These are phyloP conservation scores for Telopea speciosissima DNA, from an alignment of 177 flowering plant species.

Conservation along the genomic window DNA sequence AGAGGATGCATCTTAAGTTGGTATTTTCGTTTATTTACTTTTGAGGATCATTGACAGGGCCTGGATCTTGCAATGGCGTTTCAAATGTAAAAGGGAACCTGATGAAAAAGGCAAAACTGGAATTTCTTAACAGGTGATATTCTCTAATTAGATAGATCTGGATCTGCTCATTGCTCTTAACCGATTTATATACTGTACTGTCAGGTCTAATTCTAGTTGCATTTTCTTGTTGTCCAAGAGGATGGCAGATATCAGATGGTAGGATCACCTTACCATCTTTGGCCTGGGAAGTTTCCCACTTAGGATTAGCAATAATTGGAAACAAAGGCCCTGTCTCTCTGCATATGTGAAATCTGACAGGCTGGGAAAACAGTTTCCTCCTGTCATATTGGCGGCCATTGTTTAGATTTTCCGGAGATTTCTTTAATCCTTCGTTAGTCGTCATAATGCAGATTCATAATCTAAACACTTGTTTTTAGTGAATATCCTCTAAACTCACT, in stretches of 20 bases:
- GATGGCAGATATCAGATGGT: neutral
- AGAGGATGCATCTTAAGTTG: neutral
- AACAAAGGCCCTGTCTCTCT: neutral
- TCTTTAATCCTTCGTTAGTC: neutral
- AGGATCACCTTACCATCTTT: neutral
- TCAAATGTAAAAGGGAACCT: constrained; percentile 58
- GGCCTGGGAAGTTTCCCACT: neutral
- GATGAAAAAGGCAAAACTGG: constrained; percentile 86
- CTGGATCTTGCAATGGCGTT: constrained; percentile 35
- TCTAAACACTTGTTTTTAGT: neutral
- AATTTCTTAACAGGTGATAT: constrained; percentile 62
- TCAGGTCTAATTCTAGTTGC: neutral
- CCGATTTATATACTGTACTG: too few species aligned
- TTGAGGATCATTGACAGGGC: constrained; percentile 28
- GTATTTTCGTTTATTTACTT: constrained; percentile 10
- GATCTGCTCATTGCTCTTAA: neutral
- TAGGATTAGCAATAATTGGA: neutral
- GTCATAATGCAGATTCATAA: neutral
- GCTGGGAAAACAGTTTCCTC: neutral
- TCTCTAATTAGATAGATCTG: neutral
- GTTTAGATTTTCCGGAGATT: neutral
- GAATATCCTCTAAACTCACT: neutral
- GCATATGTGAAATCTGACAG: neutral
- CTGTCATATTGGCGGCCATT: neutral
- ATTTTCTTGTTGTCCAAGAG: neutral